Evolutionary conservation across 78 protist species (phyloP), one percentile per base, ranked within the genome.

Genomic region (Acrasis kona): DNA sequence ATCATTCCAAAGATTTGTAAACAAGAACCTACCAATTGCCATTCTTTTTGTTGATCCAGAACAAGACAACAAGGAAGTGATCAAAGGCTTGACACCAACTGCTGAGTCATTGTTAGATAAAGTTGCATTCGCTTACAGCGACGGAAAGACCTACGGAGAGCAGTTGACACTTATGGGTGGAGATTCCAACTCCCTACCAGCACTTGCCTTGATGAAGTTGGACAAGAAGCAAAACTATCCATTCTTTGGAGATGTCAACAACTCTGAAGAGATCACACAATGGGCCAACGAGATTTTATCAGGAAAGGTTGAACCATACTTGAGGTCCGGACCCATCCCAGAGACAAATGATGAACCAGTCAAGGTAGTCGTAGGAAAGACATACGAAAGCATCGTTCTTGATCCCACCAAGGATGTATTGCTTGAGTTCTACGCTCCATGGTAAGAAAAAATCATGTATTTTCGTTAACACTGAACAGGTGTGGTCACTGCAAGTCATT

Each of bases 391-490:
- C 2, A 65, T 83, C 27, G 91, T 82, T 19, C 32, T 79, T 34
- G 93, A 91, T 28, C 2, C 64, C 1, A 41, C 77, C 70, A 87
- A 88, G 75, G 79, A 91, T 72, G 95, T 91, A 7, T 31, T 91
- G 39, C 78, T 91, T 29, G 95, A 91, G 73, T 86, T 91, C 67
- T 91, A 88, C 66, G 92, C 95, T 12, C 95, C 95, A 71, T 81
- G 81, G 82, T n/a, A n/a, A n/a, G n/a, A n/a, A n/a, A n/a, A n/a
- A n/a, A n/a, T n/a, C n/a, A n/a, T n/a, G n/a, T n/a, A n/a, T n/a
- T n/a, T n/a, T n/a, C n/a, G n/a, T n/a, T n/a, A n/a, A n/a, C n/a
- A n/a, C n/a, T n/a, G n/a, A n/a, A n/a, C n/a, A n/a, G n/a, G n/a
- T 81, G 85, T 50, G 85, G 85, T 10, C 85, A 81, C 65, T 81